Percentiles rank a stretch among this genome's conserved stretches.
phyloP scores from a whole-genome alignment of 331 rosid species.

The Telfairia occidentalis region DNA sequence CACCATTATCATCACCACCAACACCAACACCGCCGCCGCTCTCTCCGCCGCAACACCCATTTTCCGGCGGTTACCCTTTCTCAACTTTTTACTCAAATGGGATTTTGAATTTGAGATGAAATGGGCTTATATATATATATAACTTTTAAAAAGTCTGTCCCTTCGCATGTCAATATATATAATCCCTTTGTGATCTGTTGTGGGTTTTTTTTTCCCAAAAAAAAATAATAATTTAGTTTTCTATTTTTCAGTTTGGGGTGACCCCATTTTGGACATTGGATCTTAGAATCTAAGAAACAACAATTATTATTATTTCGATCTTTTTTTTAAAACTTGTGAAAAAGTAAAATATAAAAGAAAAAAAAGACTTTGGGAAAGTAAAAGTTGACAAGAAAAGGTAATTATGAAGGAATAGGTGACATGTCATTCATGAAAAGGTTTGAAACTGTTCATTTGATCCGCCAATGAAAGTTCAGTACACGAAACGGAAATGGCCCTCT shows the following conservation, averaged over 20 bases:
- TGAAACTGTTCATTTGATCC: neutral
- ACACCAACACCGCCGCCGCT: neutral
- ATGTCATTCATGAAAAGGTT: neutral
- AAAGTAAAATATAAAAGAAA: neutral
- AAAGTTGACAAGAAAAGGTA: neutral
- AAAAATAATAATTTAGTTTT: neutral
- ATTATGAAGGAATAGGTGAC: neutral
- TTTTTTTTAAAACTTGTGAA: neutral
- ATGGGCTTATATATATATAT: too few species aligned
- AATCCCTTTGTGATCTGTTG: neutral
- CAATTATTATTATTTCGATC: neutral
- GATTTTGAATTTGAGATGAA: neutral
- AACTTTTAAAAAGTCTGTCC: neutral
- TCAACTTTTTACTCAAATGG: neutral
- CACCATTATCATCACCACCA: neutral
- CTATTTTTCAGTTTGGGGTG: neutral
- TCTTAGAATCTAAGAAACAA: neutral
- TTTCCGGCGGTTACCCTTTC: neutral
- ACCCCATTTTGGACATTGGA: neutral
- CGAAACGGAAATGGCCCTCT: neutral
- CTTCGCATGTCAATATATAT: neutral
- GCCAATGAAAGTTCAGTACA: neutral
- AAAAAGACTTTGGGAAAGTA: neutral
- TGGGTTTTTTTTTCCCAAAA: neutral
- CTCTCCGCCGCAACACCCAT: slow-evolving; percentile 12